Conservation (phyloP, 768 basidiomycete genomes). For the Termitomyces sp. region DNA sequence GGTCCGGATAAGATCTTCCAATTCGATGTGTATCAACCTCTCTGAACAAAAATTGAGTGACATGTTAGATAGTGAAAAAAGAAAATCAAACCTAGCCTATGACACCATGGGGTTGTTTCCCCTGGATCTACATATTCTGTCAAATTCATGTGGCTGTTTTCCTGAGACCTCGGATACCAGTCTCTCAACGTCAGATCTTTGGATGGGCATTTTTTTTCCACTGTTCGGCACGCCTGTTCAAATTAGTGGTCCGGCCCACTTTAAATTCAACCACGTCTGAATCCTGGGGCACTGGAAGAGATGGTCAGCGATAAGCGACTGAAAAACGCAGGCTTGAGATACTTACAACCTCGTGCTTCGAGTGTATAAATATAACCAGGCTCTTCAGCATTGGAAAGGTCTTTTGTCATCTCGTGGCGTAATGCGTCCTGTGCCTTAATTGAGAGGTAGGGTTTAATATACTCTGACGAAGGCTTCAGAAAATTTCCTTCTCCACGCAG, state of each 20-base stretch:
- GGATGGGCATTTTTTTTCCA: not conserved
- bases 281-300: not conserved
- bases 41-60: not conserved
- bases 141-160: not conserved
- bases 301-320: not conserved
- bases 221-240: not conserved
- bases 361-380: not conserved
- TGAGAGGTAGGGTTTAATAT: not conserved
- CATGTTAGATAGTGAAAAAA: not conserved
- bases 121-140: not conserved
- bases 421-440: not conserved
- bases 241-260: not conserved
- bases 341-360: not conserved
- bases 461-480: not conserved
- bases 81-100: not conserved
- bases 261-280: not conserved
- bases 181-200: not conserved
- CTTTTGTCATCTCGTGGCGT: not conserved
- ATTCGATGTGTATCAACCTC: not conserved
- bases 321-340: not conserved
- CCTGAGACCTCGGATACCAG: not conserved
- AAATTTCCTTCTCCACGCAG: not conserved
- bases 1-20: not conserved
- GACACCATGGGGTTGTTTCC: not conserved
- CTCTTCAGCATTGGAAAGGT: not conserved